phyloP scores from a whole-genome alignment of 2,329 filamentous ascomycete genomes.

The Calcarisporium arbuscula region DNA sequence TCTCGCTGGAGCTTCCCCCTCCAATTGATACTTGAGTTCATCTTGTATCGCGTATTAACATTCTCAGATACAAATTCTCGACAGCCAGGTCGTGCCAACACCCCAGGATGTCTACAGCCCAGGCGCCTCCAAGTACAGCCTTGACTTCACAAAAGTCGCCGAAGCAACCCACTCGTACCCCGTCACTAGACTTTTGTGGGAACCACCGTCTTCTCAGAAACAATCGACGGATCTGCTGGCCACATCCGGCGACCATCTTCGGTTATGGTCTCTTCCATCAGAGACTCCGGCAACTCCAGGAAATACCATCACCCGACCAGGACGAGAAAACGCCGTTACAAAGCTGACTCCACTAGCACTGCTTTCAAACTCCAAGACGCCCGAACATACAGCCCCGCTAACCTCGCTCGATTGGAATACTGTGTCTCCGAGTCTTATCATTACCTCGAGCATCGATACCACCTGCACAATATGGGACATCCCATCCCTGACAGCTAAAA shows the following conservation, averaged over 20 bases:
- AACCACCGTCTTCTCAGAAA: conserved; percentile 90
- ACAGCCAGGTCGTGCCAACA: conserved; percentile 71
- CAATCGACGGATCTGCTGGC: conserved; percentile 91
- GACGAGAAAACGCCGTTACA: conserved; percentile 51
- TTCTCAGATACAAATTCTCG: conserved; percentile 86
- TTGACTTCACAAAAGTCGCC: conserved; percentile 90
- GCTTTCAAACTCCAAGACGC: conserved; percentile 95
- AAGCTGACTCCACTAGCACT: conserved; percentile 91
- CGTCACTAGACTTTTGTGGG: conserved; percentile 91
- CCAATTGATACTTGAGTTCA: background rate
- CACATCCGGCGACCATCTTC: conserved; percentile 89
- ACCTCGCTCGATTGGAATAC: conserved; percentile 98
- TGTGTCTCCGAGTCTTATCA: conserved; percentile 92
- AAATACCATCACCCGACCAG: conserved; percentile 62
- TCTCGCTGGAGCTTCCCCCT: background rate
- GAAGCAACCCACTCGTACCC: conserved; percentile 98
- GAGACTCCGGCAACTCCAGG: conserved; percentile 50
- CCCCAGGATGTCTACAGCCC: conserved; percentile 62
- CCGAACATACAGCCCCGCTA: conserved; percentile 92
- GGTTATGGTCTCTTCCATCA: conserved; percentile 85
- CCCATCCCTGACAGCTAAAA: conserved; percentile 93
- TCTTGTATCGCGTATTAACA: conserved; percentile 7
- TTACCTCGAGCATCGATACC: conserved; percentile 97
- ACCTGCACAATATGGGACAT: conserved; percentile 99
- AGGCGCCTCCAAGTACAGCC: conserved; percentile 63